These are phyloP conservation scores for Meyerozyma smithsonii DNA, from an alignment of 1,139 yeast species.

Conservation along the genomic window DNA sequence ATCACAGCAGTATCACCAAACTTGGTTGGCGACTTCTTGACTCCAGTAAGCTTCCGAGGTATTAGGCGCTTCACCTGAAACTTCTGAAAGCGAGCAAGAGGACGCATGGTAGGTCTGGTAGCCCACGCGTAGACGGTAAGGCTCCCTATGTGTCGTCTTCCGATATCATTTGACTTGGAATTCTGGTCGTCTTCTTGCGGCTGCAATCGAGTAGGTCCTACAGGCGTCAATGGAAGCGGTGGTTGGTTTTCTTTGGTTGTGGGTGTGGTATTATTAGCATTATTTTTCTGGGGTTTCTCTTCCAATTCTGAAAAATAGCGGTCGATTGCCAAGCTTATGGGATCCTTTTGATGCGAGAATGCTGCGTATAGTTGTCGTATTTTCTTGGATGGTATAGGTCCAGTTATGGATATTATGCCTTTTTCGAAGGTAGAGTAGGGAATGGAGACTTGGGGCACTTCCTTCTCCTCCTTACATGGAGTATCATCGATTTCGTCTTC, in stretches of 20 bases:
- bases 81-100: conserved; percentile 47
- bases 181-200: background rate
- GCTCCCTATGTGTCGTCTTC: conserved; percentile 55
- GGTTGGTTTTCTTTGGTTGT: no score
- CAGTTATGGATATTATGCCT: background rate
- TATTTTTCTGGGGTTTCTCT: no score
- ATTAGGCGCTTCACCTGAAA: conserved; percentile 33
- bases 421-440: background rate
- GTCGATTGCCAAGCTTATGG: background rate
- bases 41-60: conserved; percentile 25
- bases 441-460: background rate
- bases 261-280: no score
- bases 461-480: background rate
- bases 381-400: conserved; percentile 4
- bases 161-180: background rate
- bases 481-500: background rate
- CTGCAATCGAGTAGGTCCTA: background rate
- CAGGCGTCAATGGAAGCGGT: background rate
- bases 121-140: conserved; percentile 78
- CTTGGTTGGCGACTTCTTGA: conserved; percentile 14
- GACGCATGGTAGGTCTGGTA: conserved; percentile 62
- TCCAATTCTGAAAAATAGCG: background rate
- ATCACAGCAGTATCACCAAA: conserved; percentile 26
- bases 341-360: background rate
- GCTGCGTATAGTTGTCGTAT: conserved; percentile 5